These are phyloP conservation scores for Calamus simplicifolius DNA, from an alignment of 176 grass and related monocot species.

Conservation along the genomic window DNA sequence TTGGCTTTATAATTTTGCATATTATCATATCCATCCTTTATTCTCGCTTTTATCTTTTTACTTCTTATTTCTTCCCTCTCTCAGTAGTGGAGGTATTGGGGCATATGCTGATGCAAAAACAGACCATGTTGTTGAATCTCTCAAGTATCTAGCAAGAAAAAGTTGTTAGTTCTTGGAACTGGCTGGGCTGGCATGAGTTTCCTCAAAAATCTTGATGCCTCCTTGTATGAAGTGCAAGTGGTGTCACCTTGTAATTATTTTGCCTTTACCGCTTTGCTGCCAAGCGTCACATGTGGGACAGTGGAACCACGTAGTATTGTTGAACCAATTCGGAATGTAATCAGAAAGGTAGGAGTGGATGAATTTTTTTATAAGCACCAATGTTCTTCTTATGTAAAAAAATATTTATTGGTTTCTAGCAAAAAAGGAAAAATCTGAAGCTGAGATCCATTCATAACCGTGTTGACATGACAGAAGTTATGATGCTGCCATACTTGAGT, in stretches of 20 bases:
- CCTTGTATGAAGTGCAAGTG: constrained; percentile 16
- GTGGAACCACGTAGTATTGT: constrained; percentile 15
- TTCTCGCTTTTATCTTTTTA: too few relatives aligned
- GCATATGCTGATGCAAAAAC: constrained; percentile 12
- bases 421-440: too few relatives aligned
- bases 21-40: too few relatives aligned
- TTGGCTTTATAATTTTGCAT: too few relatives aligned
- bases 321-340: constrained; percentile 11
- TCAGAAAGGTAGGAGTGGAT: constrained; percentile 6
- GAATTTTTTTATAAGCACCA: too few relatives aligned
- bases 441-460: too few relatives aligned
- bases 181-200: constrained; percentile 18
- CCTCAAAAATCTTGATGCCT: constrained; percentile 10
- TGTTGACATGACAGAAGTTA: too few relatives aligned
- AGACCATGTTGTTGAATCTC: background rate
- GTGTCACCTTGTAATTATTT: constrained; percentile 16
- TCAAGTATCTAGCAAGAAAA: background rate
- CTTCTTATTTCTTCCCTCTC: too few relatives aligned
- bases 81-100: constrained; percentile 7
- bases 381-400: too few relatives aligned
- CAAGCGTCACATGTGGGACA: constrained; percentile 13
- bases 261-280: constrained; percentile 8
- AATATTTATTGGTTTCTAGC: too few relatives aligned
- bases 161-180: constrained; percentile 13
- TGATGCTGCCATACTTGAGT: too few relatives aligned